These are phyloP conservation scores for Dichotomocladium elegans DNA, from an alignment of 371 early-diverging fungal species.

Conservation along the genomic window DNA sequence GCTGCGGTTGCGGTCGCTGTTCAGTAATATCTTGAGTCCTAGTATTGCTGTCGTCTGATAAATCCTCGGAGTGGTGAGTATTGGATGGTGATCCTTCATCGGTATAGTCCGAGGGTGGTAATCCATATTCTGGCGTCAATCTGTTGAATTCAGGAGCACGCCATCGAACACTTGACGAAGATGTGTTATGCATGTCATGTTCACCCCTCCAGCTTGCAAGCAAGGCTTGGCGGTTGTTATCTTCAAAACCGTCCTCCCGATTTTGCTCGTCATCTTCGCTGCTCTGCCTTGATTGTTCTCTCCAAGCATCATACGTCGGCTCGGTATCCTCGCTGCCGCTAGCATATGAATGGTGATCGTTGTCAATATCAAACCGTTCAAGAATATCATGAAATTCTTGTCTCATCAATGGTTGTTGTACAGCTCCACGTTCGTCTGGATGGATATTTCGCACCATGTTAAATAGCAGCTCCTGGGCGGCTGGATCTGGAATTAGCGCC, in stretches of 20 bases:
- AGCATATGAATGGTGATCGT: neutral
- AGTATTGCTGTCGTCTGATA: too few relatives aligned
- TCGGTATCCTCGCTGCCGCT: neutral
- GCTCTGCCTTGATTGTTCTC: too few relatives aligned
- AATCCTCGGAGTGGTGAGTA: too few relatives aligned
- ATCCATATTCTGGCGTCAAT: too few relatives aligned
- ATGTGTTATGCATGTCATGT: conserved; percentile 3
- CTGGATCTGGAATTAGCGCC: neutral
- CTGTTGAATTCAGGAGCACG: conserved; percentile 9
- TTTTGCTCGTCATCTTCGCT: neutral
- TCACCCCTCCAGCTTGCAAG: conserved; percentile 10
- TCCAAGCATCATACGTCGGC: neutral
- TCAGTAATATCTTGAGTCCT: neutral
- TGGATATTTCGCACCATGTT: conserved; percentile 1
- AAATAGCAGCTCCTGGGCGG: neutral
- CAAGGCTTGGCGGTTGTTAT: conserved; percentile 1
- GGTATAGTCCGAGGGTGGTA: too few relatives aligned
- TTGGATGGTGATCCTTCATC: too few relatives aligned
- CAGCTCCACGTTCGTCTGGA: neutral
- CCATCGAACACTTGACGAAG: conserved; percentile 12
- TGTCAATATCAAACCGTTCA: neutral
- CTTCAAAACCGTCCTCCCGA: neutral
- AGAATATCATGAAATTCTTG: neutral
- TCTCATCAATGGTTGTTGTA: too few relatives aligned
- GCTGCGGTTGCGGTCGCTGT: neutral